Base-by-base conservation (phyloP, 106 monocot species). In the Amphibolis antarctica region DNA sequence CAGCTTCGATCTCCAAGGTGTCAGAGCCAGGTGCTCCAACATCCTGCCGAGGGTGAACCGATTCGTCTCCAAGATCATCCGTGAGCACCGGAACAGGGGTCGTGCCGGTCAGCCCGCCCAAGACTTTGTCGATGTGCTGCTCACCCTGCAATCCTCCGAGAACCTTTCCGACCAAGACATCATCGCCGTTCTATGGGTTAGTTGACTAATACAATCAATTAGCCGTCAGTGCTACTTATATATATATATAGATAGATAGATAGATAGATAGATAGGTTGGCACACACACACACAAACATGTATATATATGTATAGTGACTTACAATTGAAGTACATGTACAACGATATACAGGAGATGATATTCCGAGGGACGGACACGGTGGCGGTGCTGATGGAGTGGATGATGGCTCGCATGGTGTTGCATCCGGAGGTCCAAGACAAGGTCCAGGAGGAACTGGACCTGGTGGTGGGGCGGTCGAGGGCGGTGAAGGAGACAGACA, bases 341-440 rank as follows among this genome's bases (percentile, higher is more conserved):
- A n/a, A n/a, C n/a, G n/a, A n/a, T n/a, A n/a, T n/a, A n/a, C 63
- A 88, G 89, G 89, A 89, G 67, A 89, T 89, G 89, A 75, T 89
- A 72, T 89, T 89, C 65, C 45, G 89, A 31, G 89, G 89, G 10
- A 82, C 82, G 64, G 89, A 89, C 71, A 89, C 89, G 9, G 72
- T 85, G 43, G 82, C 82, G 42, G 82, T 89, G 47, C 60, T 85
- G 44, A 75, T 83, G 27, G 89, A 89, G 63, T 89, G 89, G 89
- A 55, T 72, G 27, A 62, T 85, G 30, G 89, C 85, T n/a, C 55
- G 85, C 25, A 59, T 82, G 9, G 75, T 73, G 30, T 60, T 82
- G 13, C 89, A 89, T 70, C 73, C 48, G 19, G 78, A 78, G 14
- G 67, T 85, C 15, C 89, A 85, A 44, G 64, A 44, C 36, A 75